These are phyloP conservation scores for Penicillium longicatenatum DNA, from an alignment of 495 filamentous ascomycete species.

Conservation along the genomic window DNA sequence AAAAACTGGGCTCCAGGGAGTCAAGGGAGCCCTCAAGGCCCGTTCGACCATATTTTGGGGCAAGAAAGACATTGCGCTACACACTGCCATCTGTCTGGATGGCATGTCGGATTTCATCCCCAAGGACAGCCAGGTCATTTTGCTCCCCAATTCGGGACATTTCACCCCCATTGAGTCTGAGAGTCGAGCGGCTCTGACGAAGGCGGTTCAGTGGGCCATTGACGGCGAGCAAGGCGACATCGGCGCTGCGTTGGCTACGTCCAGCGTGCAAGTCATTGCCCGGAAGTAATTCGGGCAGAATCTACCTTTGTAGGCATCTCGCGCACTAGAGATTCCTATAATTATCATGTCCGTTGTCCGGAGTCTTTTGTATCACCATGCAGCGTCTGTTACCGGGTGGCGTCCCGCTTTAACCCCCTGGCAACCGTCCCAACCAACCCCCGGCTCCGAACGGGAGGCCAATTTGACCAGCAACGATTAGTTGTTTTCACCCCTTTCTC, in stretches of 20 bases:
- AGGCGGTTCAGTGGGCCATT: slow-evolving; percentile 39
- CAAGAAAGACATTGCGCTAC: slow-evolving; percentile 44
- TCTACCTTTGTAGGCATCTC: background rate
- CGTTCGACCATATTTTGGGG: slow-evolving; percentile 56
- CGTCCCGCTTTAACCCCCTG: background rate
- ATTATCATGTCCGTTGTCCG: background rate
- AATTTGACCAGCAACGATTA: background rate
- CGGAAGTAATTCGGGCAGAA: slow-evolving; percentile 22
- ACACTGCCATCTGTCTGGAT: slow-evolving; percentile 41
- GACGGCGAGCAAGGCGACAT: slow-evolving; percentile 42
- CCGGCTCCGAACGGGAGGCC: background rate
- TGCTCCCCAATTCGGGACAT: slow-evolving; percentile 42
- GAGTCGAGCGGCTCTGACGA: slow-evolving; percentile 36
- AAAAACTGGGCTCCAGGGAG: slow-evolving; percentile 40
- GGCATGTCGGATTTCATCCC: slow-evolving; percentile 47
- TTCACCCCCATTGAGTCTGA: slow-evolving; percentile 47
- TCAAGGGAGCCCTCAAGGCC: slow-evolving; percentile 46
- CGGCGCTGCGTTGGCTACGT: slow-evolving; percentile 25
- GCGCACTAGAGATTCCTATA: background rate
- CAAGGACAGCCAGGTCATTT: slow-evolving; percentile 40
- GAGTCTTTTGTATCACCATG: slow-evolving; percentile 4
- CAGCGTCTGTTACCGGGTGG: background rate
- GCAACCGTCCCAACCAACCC: background rate
- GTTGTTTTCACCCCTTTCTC: background rate
- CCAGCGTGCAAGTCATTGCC: slow-evolving; percentile 37